Conservation (phyloP, 768 basidiomycete species). For the Hygrocybe punicea region DNA sequence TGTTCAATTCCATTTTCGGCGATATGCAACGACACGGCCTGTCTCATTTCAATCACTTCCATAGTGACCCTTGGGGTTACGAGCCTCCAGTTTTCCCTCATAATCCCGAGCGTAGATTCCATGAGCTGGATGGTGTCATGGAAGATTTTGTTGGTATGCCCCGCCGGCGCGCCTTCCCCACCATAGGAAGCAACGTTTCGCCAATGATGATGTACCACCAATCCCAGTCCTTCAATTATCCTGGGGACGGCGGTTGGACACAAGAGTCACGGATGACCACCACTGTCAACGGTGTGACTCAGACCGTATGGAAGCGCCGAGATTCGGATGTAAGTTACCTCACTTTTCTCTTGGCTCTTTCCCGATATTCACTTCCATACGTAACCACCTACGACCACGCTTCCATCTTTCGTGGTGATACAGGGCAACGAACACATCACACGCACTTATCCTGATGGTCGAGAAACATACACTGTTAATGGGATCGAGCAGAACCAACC, state of each 20-base stretch:
- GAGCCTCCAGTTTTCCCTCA: not conserved
- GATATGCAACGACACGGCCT: conserved; percentile 31
- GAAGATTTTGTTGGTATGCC: conserved; percentile 27
- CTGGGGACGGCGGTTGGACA: conserved; percentile 35
- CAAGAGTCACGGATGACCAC: conserved; percentile 56
- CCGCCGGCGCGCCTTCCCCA: conserved; percentile 21
- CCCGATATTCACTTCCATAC: not conserved
- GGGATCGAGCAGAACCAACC: conserved; percentile 50
- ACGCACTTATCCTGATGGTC: conserved; percentile 63
- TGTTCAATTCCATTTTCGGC: conserved; percentile 72
- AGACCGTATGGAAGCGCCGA: conserved; percentile 50
- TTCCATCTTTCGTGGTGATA: not conserved
- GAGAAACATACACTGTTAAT: conserved; percentile 62
- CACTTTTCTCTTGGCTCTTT: conserved; percentile 1
- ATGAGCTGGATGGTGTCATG: conserved; percentile 29
- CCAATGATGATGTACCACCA: not conserved
- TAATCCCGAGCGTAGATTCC: not conserved
- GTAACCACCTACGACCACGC: not conserved
- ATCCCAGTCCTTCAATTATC: not conserved
- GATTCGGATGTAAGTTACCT: conserved; percentile 54
- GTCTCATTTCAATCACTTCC: conserved; percentile 30
- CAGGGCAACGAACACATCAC: conserved; percentile 77
- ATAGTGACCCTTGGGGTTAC: not conserved
- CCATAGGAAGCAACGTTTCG: conserved; percentile 14
- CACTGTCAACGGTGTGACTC: conserved; percentile 65